These are phyloP conservation scores for Capsicum rhomboideum DNA, from an alignment of 257 asterid species.

Conservation along the genomic window DNA sequence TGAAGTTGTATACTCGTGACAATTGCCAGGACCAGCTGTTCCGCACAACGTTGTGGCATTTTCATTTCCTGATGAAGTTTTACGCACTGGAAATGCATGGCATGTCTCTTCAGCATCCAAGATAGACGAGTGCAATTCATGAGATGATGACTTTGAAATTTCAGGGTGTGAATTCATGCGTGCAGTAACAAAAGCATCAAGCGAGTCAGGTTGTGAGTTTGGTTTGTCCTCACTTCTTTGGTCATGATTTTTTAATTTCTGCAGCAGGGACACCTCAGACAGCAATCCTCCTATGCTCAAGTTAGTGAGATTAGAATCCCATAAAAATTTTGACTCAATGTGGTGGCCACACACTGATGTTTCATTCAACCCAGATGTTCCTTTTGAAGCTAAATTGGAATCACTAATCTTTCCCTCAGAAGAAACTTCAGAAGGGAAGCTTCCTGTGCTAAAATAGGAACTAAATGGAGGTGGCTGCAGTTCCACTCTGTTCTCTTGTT, in stretches of 20 bases:
- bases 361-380: conserved; percentile 9
- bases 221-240: conserved; percentile 30
- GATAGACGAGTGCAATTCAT: conserved; percentile 48
- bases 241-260: conserved; percentile 20
- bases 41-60: conserved; percentile 16
- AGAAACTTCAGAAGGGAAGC: conserved; percentile 52
- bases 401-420: conserved; percentile 3
- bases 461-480: conserved; percentile 28
- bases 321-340: conserved; percentile 30
- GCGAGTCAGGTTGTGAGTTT: conserved; percentile 27
- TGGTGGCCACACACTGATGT: conserved; percentile 7
- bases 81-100: conserved; percentile 63
- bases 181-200: conserved; percentile 32
- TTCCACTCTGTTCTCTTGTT: conserved; percentile 4
- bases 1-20: conserved; percentile 14
- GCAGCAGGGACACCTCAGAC: conserved; percentile 59
- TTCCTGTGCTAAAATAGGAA: conserved; percentile 45
- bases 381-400: conserved; percentile 20
- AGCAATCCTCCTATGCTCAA: conserved; percentile 83
- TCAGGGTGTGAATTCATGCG: conserved; percentile 26
- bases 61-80: conserved; percentile 25
- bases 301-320: conserved; percentile 53
- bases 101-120: conserved; percentile 97
- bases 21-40: conserved; percentile 13
- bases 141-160: conserved; percentile 21